A percentile compares a stretch with the other conserved stretches of the same genome.
Evolutionary conservation across 768 basidiomycete species (phyloP).

Genomic region (Tubosaeta brunneosetosa): DNA sequence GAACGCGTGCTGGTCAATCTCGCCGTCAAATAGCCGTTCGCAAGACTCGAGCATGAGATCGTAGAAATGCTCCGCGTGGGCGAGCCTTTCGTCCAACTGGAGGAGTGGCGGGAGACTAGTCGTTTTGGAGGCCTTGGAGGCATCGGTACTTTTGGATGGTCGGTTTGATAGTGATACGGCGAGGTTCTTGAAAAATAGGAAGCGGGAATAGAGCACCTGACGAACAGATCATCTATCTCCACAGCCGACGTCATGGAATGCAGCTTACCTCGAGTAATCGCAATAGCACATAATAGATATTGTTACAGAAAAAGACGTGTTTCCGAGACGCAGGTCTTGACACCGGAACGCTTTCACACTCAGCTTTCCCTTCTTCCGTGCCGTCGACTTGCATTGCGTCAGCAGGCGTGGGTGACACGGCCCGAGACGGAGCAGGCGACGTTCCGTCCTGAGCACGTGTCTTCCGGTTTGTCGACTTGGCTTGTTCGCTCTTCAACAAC

Average conservation of each 20-base stretch:
- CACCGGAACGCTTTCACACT: slow-evolving; percentile 11
- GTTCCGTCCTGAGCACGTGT: slow-evolving; percentile 50
- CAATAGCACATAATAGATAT: slow-evolving; percentile 79
- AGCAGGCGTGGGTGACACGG: slow-evolving; percentile 55
- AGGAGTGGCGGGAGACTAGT: slow-evolving; percentile 24
- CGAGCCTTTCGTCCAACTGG: slow-evolving; percentile 32
- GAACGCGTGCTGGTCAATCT: slow-evolving; percentile 80
- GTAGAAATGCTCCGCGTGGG: slow-evolving; percentile 67
- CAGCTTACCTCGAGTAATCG: slow-evolving; percentile 77
- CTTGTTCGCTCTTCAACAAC: slow-evolving; percentile 76
- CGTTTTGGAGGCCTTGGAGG: slow-evolving; percentile 21
- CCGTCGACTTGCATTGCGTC: slow-evolving; percentile 38
- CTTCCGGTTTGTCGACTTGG: slow-evolving; percentile 61
- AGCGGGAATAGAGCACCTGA: slow-evolving; percentile 78
- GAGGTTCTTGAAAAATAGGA: slow-evolving; percentile 75
- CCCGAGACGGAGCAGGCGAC: slow-evolving; percentile 54
- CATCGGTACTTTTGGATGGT: slow-evolving; percentile 3
- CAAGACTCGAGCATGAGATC: slow-evolving; percentile 79
- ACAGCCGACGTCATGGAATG: neutral
- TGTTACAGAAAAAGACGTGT: slow-evolving; percentile 82
- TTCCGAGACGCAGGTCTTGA: slow-evolving; percentile 39
- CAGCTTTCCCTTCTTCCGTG: slow-evolving; percentile 25
- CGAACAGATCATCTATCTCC: neutral
- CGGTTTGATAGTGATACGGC: slow-evolving; percentile 43
- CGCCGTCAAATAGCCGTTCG: slow-evolving; percentile 88